These are phyloP conservation scores for Chalciporus piperatus DNA, from an alignment of 768 basidiomycete genomes.

Conservation along the genomic window DNA sequence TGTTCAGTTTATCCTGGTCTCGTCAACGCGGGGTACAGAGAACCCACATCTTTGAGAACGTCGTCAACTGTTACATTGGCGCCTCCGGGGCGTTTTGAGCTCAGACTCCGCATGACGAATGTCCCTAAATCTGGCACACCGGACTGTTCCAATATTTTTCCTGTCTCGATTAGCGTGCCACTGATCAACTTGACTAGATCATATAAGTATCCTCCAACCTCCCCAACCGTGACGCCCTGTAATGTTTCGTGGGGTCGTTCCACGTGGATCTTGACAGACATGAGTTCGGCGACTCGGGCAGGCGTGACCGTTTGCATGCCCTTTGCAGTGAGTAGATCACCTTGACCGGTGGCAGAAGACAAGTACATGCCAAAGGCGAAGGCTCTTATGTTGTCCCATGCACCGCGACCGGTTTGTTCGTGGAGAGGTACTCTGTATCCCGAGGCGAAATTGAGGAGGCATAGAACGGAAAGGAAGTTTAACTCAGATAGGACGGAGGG, in stretches of 20 bases:
- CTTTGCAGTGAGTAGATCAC: conserved; percentile 59
- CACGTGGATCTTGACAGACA: conserved; percentile 65
- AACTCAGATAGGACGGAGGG: conserved; percentile 70
- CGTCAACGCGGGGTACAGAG: not conserved
- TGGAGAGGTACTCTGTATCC: conserved; percentile 78
- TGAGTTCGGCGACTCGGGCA: conserved; percentile 66
- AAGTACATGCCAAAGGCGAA: conserved; percentile 73
- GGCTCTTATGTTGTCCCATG: conserved; percentile 79
- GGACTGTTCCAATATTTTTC: conserved; percentile 51
- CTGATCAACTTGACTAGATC: conserved; percentile 71
- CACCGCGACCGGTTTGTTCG: conserved; percentile 68
- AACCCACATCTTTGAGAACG: conserved; percentile 59
- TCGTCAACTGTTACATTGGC: conserved; percentile 46
- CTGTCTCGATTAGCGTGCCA: conserved; percentile 67
- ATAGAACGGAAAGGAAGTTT: conserved; percentile 75
- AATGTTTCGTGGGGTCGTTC: conserved; percentile 71
- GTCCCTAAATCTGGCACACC: conserved; percentile 71
- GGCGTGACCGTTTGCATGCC: conserved; percentile 58
- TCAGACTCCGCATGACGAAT: conserved; percentile 70
- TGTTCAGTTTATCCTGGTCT: conserved; percentile 1
- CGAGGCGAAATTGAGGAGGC: conserved; percentile 80
- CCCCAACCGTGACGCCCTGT: conserved; percentile 68
- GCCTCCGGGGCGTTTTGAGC: conserved; percentile 35
- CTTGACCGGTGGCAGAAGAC: conserved; percentile 52
- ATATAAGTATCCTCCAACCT: conserved; percentile 71